Conservation (phyloP, 1,284 basidiomycete genomes). For the Ustilago cynodontis region DNA sequence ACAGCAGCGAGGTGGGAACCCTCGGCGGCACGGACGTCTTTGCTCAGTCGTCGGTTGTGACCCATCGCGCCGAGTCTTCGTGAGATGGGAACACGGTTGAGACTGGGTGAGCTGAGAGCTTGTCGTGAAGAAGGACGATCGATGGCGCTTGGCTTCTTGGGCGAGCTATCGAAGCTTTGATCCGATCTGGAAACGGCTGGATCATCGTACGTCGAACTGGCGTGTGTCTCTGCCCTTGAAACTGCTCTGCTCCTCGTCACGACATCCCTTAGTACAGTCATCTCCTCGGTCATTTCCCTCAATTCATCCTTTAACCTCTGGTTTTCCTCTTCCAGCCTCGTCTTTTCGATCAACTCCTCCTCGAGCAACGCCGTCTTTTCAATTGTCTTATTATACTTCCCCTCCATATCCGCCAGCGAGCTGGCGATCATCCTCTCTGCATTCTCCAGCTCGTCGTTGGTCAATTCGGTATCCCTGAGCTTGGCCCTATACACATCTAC, state of each 20-base stretch:
- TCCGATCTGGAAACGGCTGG: constrained; percentile 16
- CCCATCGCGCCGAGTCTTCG: constrained; percentile 39
- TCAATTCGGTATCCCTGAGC: constrained; percentile 67
- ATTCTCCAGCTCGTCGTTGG: constrained; percentile 69
- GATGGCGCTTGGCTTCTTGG: constrained; percentile 22
- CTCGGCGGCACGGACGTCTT: constrained; percentile 44
- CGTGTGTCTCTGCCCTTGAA: constrained; percentile 27
- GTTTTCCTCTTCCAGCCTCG: constrained; percentile 87
- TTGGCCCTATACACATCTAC: constrained; percentile 66
- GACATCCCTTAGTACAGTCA: constrained; percentile 82
- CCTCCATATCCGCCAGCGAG: constrained; percentile 89
- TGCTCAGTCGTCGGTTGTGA: constrained; percentile 44
- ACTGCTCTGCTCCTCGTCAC: constrained; percentile 24
- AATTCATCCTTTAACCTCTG: constrained; percentile 94
- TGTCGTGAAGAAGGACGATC: constrained; percentile 38
- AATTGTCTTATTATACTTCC: constrained; percentile 87
- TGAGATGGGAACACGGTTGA: constrained; percentile 38
- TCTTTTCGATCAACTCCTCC: constrained; percentile 93
- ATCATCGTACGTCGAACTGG: constrained; percentile 42
- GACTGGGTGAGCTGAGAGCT: constrained; percentile 38
- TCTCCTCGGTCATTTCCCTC: constrained; percentile 87
- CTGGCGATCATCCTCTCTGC: constrained; percentile 80
- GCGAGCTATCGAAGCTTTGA: constrained; percentile 43
- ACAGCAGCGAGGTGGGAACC: constrained; percentile 32
- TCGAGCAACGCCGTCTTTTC: constrained; percentile 98